phyloP scores from a whole-genome alignment of 140 eudicot species.

The Stevia rebaudiana region DNA sequence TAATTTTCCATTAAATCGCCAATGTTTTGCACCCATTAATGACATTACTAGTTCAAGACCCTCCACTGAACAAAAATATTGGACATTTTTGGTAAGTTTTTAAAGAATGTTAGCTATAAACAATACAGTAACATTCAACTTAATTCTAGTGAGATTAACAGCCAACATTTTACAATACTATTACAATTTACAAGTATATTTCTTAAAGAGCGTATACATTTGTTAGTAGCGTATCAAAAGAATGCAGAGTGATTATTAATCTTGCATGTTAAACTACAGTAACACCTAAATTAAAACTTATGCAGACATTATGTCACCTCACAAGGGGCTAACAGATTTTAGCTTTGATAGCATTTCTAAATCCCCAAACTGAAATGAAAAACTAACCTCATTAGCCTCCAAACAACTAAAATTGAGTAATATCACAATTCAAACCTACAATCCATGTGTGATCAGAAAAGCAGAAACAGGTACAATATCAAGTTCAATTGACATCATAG shows the following conservation, averaged over 20 bases:
- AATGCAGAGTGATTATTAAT: not conserved
- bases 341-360: not conserved
- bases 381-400: not conserved
- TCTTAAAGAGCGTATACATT: not conserved
- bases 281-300: not conserved
- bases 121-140: not conserved
- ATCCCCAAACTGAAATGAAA: not conserved
- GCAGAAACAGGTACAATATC: slow-evolving; percentile 2
- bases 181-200: not conserved
- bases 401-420: not conserved
- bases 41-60: slow-evolving; percentile 47
- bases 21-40: slow-evolving; percentile 61
- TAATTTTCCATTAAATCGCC: slow-evolving; percentile 47
- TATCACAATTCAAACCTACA: not conserved
- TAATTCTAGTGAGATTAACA: not conserved
- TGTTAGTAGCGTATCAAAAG: not conserved
- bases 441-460: not conserved
- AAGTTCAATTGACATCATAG: slow-evolving; percentile 5
- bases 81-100: not conserved
- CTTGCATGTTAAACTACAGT: not conserved
- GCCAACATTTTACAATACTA: not conserved
- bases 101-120: not conserved
- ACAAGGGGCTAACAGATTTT: not conserved
- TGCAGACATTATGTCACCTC: not conserved
- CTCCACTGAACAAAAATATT: slow-evolving; percentile 37